Evolutionary conservation across 768 basidiomycete genomes (phyloP).

Genomic region (Leccinum variicolor): DNA sequence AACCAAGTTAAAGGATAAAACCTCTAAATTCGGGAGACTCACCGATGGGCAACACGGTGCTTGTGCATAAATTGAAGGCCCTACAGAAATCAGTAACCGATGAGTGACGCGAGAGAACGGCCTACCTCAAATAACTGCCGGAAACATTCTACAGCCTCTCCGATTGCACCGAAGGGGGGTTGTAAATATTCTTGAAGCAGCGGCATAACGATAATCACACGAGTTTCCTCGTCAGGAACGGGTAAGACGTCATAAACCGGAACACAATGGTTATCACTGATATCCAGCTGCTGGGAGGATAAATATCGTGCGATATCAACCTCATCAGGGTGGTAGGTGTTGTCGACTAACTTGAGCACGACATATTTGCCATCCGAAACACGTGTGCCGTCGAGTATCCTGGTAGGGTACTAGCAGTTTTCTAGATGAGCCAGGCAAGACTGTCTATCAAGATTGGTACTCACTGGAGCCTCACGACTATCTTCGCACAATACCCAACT

Average conservation of each 20-base stretch:
- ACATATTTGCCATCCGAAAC: slow-evolving; percentile 27
- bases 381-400: slow-evolving; percentile 30
- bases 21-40: not conserved
- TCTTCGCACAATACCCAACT: slow-evolving; percentile 3
- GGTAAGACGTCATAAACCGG: slow-evolving; percentile 26
- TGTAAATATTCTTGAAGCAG: slow-evolving; percentile 26
- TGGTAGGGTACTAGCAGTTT: not conserved
- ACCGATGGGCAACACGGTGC: not conserved
- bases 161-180: not conserved
- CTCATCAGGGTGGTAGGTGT: slow-evolving; percentile 24
- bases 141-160: not conserved
- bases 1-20: not conserved
- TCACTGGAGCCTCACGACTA: not conserved
- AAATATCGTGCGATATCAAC: slow-evolving; percentile 27
- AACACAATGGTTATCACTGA: slow-evolving; percentile 32
- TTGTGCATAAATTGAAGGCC: not conserved
- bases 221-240: slow-evolving; percentile 6
- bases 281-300: not conserved
- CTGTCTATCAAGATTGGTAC: not conserved
- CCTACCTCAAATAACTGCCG: not conserved
- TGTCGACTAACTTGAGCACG: slow-evolving; percentile 27
- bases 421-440: slow-evolving; percentile 12
- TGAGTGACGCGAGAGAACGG: too few species aligned
- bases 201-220: slow-evolving; percentile 33
- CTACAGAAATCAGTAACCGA: not conserved